Conservation (phyloP, 148 eudicot genomes). For the Tetragonia tetragonoides region DNA sequence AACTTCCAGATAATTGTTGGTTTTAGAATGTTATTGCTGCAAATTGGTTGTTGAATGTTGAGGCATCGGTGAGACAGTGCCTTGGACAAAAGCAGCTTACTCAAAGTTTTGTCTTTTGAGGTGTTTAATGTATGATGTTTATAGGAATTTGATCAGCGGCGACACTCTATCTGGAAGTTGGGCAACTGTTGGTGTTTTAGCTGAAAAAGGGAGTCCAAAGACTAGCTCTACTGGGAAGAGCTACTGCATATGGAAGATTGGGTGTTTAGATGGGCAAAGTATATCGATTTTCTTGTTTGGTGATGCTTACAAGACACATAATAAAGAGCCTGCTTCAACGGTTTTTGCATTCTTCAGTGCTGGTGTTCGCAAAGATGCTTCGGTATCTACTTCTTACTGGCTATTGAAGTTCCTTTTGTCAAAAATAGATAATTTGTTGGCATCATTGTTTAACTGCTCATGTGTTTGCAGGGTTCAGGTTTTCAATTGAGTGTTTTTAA, state of each 20-base stretch:
- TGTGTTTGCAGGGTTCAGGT: constrained; percentile 58
- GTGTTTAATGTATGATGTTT: constrained; percentile 16
- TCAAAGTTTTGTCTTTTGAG: not conserved
- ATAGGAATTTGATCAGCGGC: constrained; percentile 74
- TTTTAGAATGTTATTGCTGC: not conserved
- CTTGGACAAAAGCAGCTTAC: constrained; percentile 14
- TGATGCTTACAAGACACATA: constrained; percentile 67
- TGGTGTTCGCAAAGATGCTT: constrained; percentile 69
- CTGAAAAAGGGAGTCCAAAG: constrained; percentile 61
- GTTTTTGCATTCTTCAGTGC: constrained; percentile 70
- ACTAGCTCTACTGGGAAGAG: constrained; percentile 71
- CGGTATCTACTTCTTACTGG: constrained; percentile 36
- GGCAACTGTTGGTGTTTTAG: constrained; percentile 88
- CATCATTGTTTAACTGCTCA: not conserved
- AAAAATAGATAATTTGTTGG: not conserved
- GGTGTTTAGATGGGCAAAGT: constrained; percentile 77
- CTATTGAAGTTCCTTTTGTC: constrained; percentile 13
- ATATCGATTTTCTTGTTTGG: constrained; percentile 88
- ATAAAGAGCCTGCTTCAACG: constrained; percentile 53
- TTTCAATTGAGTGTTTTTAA: constrained; percentile 70
- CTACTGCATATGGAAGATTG: constrained; percentile 76
- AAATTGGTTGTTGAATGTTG: constrained; percentile 2
- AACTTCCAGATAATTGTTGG: not conserved
- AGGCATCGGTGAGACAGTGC: not conserved
- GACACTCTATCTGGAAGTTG: constrained; percentile 90